Base-by-base conservation (phyloP, 2,329 filamentous ascomycete genomes). In the Arthrobotrys musiformis region DNA sequence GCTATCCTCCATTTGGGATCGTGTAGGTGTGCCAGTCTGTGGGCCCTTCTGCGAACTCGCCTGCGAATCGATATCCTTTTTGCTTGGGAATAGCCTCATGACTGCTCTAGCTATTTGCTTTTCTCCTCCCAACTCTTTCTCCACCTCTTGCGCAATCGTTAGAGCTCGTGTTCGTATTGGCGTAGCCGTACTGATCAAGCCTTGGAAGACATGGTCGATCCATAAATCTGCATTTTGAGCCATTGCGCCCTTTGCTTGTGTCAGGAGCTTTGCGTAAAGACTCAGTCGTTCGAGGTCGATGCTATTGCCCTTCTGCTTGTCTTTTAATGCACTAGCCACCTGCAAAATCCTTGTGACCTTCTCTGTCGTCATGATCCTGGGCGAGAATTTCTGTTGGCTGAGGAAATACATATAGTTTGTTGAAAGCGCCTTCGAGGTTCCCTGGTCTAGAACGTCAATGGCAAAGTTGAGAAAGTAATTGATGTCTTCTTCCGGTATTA, bases 361-460 rank as follows among this genome's bases (percentile, higher is more conserved):
- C 56, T 91, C 88, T 2, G 86, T 84, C 0, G 89, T 94, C 88
- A 97, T 91, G 37, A 93, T 87, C 79, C 90, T 92, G 0, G 88
- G 80, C 0, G 90, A 85, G 80, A 98, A 97, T 78, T 90, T 92
- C 81, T 97, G 94, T 52, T 91, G 89, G 50, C 90, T 91, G 13
- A 97, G 86, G 4, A 96, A 87, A 78, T 93, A 91, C 86, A 97
- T 90, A 80, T 97, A 87, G 79, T 92, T 90, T 37, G 92, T 92
- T 30, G 92, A 86, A 8, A 97, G 86, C 15, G 92, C 90, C 81
- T 98, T 98, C 0, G 93, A 89, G 15, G 89, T 85, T 2, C 87
- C 85, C 2, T 86, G 82, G 76, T 94, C 90, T 80, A 92, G 88
- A 63, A 97, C 89, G 56, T 88, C 88, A 77, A 96, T 92, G 63